Percentiles rank a stretch among this genome's conserved stretches.
These are phyloP conservation scores for Exsudoporus frostii DNA, from an alignment of 768 basidiomycete species.

Conservation along the genomic window DNA sequence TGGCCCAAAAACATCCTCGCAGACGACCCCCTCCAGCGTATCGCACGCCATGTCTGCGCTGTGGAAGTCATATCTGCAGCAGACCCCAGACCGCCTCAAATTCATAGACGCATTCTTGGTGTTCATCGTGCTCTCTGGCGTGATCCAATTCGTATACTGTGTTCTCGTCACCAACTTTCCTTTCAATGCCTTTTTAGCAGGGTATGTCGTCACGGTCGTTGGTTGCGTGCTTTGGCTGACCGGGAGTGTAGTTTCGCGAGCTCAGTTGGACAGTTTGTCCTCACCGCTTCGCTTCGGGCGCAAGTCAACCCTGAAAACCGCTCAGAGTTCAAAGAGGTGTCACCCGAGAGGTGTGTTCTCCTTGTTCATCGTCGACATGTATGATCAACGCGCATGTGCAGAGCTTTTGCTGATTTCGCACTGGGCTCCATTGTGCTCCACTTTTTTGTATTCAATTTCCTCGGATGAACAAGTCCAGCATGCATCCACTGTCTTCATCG, in stretches of 20 bases:
- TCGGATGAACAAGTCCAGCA: conserved; percentile 54
- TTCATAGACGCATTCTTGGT: conserved; percentile 91
- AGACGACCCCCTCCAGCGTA: conserved; percentile 14
- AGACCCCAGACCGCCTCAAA: conserved; percentile 83
- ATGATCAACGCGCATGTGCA: conserved; percentile 30
- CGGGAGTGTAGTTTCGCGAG: conserved; percentile 73
- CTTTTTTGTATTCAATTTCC: conserved; percentile 98
- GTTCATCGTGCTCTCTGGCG: conserved; percentile 88
- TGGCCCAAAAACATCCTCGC: conserved; percentile 29
- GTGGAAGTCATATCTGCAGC: conserved; percentile 72
- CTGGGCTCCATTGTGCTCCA: conserved; percentile 94
- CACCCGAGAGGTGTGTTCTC: conserved; percentile 79
- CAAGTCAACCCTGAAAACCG: conserved; percentile 90
- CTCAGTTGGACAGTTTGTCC: conserved; percentile 94
- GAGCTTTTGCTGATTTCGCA: conserved; percentile 96
- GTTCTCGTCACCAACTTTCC: conserved; percentile 89
- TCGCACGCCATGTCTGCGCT: conserved; percentile 49
- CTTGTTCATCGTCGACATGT: neutral
- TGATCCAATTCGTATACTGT: conserved; percentile 90
- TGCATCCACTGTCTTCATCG: neutral
- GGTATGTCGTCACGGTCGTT: conserved; percentile 50
- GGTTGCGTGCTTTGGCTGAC: conserved; percentile 1
- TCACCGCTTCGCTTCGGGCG: conserved; percentile 86
- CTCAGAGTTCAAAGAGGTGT: conserved; percentile 82
- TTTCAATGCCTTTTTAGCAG: conserved; percentile 95